These are phyloP conservation scores for Xerocomus spinulosus DNA, from an alignment of 768 basidiomycete species.

Conservation along the genomic window DNA sequence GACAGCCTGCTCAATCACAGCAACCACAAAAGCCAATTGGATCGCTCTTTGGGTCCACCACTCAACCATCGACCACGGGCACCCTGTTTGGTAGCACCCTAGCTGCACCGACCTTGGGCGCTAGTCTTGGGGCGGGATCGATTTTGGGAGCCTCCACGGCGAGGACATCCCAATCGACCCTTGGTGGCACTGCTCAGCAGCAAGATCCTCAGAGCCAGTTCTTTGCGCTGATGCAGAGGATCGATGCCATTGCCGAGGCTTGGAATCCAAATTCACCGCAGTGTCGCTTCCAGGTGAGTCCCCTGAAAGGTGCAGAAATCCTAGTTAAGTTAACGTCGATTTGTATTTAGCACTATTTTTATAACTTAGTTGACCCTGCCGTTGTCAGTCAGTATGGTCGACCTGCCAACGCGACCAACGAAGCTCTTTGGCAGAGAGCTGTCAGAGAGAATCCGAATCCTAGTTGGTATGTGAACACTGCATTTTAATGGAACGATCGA, in stretches of 20 bases:
- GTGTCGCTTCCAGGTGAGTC: slow-evolving; percentile 73
- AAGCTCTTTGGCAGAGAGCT: slow-evolving; percentile 74
- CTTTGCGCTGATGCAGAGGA: slow-evolving; percentile 47
- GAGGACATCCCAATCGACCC: slow-evolving; percentile 33
- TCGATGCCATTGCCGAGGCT: slow-evolving; percentile 60
- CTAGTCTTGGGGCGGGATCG: slow-evolving; percentile 19
- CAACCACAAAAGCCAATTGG: slow-evolving; percentile 20
- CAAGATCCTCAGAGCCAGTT: slow-evolving; percentile 62
- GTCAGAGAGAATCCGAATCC: slow-evolving; percentile 78
- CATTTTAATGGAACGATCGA: background rate
- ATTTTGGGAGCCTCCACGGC: slow-evolving; percentile 29
- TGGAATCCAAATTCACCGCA: slow-evolving; percentile 67
- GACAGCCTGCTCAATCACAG: slow-evolving; percentile 20
- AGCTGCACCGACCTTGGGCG: slow-evolving; percentile 31
- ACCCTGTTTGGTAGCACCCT: slow-evolving; percentile 36
- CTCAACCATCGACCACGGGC: slow-evolving; percentile 24
- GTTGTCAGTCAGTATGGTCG: slow-evolving; percentile 64
- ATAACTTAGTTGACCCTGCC: slow-evolving; percentile 74
- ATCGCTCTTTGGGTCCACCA: slow-evolving; percentile 31
- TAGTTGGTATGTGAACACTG: slow-evolving; percentile 45
- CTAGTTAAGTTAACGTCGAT: background rate
- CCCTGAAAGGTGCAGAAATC: background rate
- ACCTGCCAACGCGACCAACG: slow-evolving; percentile 67
- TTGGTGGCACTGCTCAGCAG: slow-evolving; percentile 40
- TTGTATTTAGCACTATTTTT: slow-evolving; percentile 64